Evolutionary conservation across 1,284 basidiomycete species (phyloP).

Genomic region (Cryptococcus sp.): DNA sequence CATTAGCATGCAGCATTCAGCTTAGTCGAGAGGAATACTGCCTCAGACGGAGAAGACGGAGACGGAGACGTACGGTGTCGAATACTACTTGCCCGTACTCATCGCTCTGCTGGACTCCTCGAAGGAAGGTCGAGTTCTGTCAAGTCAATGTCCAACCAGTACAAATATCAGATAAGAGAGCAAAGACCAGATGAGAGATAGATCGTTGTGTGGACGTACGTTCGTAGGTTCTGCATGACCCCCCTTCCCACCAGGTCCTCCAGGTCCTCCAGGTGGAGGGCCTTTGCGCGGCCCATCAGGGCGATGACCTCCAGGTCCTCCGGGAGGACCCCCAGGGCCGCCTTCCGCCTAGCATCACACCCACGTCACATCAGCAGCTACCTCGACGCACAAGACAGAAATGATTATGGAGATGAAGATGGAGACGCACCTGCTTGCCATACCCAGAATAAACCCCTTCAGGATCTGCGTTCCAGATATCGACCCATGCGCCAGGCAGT

Average conservation of each 20-base stretch:
- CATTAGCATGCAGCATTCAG: neutral
- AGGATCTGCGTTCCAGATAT: constrained; percentile 26
- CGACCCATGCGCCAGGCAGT: constrained; percentile 22
- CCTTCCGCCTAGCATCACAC: neutral
- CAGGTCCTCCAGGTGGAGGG: constrained; percentile 8
- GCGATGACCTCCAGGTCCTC: neutral
- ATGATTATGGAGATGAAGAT: too few relatives aligned
- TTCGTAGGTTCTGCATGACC: constrained; percentile 9
- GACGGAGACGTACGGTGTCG: constrained; percentile 12
- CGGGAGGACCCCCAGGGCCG: constrained; percentile 3
- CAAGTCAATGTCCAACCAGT: neutral
- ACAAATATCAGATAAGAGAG: neutral
- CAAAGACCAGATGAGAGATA: too few relatives aligned
- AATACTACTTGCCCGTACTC: constrained; percentile 20
- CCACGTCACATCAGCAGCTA: too few relatives aligned
- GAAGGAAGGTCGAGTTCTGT: constrained; percentile 32
- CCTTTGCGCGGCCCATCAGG: constrained; percentile 6
- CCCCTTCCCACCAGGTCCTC: constrained; percentile 10
- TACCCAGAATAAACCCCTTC: constrained; percentile 25
- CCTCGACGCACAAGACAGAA: too few relatives aligned
- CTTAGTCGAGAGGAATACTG: too few relatives aligned
- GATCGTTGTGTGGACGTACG: constrained; percentile 2
- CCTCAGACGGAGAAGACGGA: too few relatives aligned
- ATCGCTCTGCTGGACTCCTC: constrained; percentile 27
- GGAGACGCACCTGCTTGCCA: constrained; percentile 3